These are phyloP conservation scores for Candida caryicola DNA, from an alignment of 805 yeast genomes.

Conservation along the genomic window DNA sequence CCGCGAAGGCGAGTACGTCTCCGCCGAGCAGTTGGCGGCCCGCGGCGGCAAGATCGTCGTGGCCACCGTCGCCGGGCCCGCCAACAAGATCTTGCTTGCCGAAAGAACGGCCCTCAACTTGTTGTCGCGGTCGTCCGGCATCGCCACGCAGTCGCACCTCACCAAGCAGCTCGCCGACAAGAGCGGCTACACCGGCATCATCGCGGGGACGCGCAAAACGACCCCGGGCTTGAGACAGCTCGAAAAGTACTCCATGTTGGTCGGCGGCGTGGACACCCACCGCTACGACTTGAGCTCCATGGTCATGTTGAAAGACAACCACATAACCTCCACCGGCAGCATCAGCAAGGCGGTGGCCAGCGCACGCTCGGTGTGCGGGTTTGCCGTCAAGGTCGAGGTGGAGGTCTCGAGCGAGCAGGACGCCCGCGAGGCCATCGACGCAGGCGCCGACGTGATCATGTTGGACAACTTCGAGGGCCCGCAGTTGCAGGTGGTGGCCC, in stretches of 20 bases:
- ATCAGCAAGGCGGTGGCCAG: slow-evolving; percentile 76
- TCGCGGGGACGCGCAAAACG: slow-evolving; percentile 97
- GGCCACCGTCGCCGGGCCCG: slow-evolving; percentile 79
- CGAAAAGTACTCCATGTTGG: slow-evolving; percentile 92
- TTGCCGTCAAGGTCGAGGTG: slow-evolving; percentile 86
- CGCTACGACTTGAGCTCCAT: slow-evolving; percentile 86
- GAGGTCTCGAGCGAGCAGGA: slow-evolving; percentile 84
- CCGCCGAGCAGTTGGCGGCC: slow-evolving; percentile 41
- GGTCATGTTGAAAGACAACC: slow-evolving; percentile 97
- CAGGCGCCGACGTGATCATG: slow-evolving; percentile 97
- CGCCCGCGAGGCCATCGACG: slow-evolving; percentile 87
- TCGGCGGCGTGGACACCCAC: slow-evolving; percentile 93
- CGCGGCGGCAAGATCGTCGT: slow-evolving; percentile 61
- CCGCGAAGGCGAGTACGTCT: slow-evolving; percentile 59
- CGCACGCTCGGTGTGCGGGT: slow-evolving; percentile 83
- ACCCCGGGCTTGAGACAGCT: slow-evolving; percentile 89
- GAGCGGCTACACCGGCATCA: slow-evolving; percentile 72
- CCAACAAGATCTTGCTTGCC: slow-evolving; percentile 71
- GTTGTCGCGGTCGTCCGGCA: slow-evolving; percentile 79
- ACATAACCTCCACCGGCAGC: slow-evolving; percentile 89
- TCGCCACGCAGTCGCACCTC: slow-evolving; percentile 70
- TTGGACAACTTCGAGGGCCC: slow-evolving; percentile 79
- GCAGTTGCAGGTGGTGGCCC: slow-evolving; percentile 63
- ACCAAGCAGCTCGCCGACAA: slow-evolving; percentile 61
- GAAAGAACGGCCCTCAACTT: slow-evolving; percentile 86